Percentiles rank a stretch among this genome's conserved stretches.
Evolutionary conservation across 257 asterid species (phyloP).

Genomic region (Ophiorrhiza pumila): DNA sequence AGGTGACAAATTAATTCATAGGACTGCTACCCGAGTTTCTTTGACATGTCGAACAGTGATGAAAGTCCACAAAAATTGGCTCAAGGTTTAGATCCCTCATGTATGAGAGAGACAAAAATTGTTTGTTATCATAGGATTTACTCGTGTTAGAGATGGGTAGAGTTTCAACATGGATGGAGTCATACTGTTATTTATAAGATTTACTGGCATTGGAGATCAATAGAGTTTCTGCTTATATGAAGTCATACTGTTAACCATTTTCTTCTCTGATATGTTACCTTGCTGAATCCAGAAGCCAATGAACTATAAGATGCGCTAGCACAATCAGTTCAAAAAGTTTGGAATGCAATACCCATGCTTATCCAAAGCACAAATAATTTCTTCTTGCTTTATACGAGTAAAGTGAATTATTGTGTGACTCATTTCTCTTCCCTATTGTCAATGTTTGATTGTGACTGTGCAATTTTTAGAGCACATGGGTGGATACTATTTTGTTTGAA

Average conservation of each 20-base stretch:
- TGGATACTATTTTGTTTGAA: background rate
- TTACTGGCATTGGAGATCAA: background rate
- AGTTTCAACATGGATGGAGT: background rate
- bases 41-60: slow-evolving; percentile 79
- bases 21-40: slow-evolving; percentile 73
- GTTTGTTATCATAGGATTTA: background rate
- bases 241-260: background rate
- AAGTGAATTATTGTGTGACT: no score
- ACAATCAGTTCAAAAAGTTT: no score
- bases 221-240: background rate
- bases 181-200: background rate
- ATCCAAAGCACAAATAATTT: no score
- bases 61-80: slow-evolving; percentile 57
- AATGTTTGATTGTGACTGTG: background rate
- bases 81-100: slow-evolving; percentile 39
- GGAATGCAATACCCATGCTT: no score
- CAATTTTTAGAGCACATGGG: background rate
- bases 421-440: background rate
- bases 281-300: no score
- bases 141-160: background rate
- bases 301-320: no score
- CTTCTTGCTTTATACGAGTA: background rate
- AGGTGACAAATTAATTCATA: slow-evolving; percentile 38
- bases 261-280: no score
- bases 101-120: background rate